Percentiles rank a stretch among this genome's conserved stretches.
Evolutionary conservation across 768 basidiomycete genomes (phyloP).

Genomic region (Galerina sulciceps): DNA sequence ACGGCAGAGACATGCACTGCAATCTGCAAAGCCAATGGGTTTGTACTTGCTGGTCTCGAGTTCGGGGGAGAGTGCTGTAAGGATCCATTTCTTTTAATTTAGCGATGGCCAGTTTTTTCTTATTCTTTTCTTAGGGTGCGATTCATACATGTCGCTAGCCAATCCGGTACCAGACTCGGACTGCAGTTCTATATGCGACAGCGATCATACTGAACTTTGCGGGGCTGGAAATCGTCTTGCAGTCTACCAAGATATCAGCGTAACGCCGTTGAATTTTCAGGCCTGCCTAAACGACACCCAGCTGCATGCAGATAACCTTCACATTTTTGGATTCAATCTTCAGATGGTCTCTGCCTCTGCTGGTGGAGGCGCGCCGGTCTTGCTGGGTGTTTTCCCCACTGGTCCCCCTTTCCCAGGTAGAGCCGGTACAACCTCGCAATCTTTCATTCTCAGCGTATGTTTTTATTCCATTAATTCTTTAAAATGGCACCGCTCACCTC

Average conservation of each 20-base stretch:
- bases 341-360: background rate
- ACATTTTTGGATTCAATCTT: background rate
- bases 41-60: slow-evolving; percentile 19
- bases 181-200: slow-evolving; percentile 14
- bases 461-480: too few relatives aligned
- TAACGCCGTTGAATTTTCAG: slow-evolving; percentile 5
- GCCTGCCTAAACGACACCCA: slow-evolving; percentile 3
- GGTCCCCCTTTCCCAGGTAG: too few relatives aligned
- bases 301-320: background rate
- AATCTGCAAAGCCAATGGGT: slow-evolving; percentile 14
- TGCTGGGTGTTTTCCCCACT: too few relatives aligned
- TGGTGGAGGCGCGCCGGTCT: background rate
- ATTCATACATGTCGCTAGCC: slow-evolving; percentile 16
- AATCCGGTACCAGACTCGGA: slow-evolving; percentile 11
- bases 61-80: slow-evolving; percentile 21
- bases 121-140: slow-evolving; percentile 14
- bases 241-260: slow-evolving; percentile 16
- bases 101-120: background rate
- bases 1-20: slow-evolving; percentile 19
- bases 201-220: slow-evolving; percentile 17
- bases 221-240: slow-evolving; percentile 21
- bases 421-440: too few relatives aligned
- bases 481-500: too few relatives aligned
- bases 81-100: background rate
- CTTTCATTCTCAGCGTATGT: too few relatives aligned